Percentiles rank a stretch among this genome's conserved stretches.
Evolutionary conservation across 306 rosid species (phyloP).

Genomic region (Dryas drummondii): DNA sequence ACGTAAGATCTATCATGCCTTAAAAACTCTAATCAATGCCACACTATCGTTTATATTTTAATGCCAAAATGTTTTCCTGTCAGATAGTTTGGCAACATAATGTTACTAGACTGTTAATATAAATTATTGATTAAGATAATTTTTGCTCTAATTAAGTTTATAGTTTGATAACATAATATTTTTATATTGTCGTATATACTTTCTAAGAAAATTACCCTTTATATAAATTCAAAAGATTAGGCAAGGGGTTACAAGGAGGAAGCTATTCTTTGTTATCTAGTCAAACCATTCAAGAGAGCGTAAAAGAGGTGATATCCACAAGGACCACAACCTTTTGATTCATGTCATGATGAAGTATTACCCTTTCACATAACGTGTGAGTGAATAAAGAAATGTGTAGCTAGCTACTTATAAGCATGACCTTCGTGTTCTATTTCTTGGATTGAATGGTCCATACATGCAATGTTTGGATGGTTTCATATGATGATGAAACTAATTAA

Average conservation of each 20-base stretch:
- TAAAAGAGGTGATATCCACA: neutral
- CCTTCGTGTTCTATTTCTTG: constrained; percentile 1
- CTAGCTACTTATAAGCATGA: constrained; percentile 5
- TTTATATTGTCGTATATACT: too few relatives aligned
- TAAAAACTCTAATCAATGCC: too few relatives aligned
- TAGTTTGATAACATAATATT: too few relatives aligned
- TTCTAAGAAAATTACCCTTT: too few relatives aligned
- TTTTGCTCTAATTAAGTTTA: too few relatives aligned
- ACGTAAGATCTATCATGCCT: too few relatives aligned
- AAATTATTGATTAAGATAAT: too few relatives aligned
- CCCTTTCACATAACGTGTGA: constrained; percentile 4
- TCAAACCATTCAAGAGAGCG: constrained; percentile 12
- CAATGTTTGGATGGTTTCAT: neutral
- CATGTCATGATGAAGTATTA: constrained; percentile 5
- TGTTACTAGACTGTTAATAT: too few relatives aligned
- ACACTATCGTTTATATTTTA: too few relatives aligned
- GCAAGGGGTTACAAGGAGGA: neutral
- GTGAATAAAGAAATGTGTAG: neutral
- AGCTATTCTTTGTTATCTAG: neutral
- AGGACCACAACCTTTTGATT: neutral
- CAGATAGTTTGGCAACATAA: too few relatives aligned
- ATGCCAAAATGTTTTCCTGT: too few relatives aligned
- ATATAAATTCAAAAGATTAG: neutral
- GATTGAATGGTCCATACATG: neutral
- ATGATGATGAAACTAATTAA: constrained; percentile 20